Conservation (phyloP, 352 stramenopile species). For the Bremia lactucae region DNA sequence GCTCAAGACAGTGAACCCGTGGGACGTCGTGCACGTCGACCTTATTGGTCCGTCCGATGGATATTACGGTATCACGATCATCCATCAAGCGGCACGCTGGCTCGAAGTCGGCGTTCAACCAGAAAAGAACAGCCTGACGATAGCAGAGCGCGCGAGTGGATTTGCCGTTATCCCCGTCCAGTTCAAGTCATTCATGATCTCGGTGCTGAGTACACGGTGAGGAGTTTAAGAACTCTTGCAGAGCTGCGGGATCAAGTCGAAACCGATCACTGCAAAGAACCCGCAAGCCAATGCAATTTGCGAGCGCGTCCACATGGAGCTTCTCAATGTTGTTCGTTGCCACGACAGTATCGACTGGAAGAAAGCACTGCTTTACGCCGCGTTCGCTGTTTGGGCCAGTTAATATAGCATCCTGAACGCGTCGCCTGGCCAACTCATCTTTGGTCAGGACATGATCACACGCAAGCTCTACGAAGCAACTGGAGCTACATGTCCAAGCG, state of each 20-base stretch:
- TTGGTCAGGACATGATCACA: neutral
- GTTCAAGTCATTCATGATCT: neutral
- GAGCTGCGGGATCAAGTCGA: too few species aligned
- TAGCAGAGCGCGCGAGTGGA: neutral
- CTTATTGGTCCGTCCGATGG: neutral
- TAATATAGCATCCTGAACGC: neutral
- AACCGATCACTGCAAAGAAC: neutral
- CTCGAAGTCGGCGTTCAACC: neutral
- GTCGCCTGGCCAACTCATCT: neutral
- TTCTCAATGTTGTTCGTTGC: too few species aligned
- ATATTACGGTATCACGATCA: neutral
- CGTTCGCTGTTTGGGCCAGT: neutral
- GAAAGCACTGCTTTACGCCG: neutral
- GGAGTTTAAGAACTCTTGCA: neutral
- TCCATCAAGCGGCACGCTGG: neutral
- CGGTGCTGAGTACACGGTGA: neutral
- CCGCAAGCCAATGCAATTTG: neutral
- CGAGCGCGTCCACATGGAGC: too few species aligned
- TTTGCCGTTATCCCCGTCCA: neutral
- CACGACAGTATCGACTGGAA: neutral
- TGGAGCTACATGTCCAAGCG: neutral
- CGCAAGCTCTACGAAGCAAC: neutral
- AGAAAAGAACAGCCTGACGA: neutral
- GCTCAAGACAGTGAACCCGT: too few species aligned
- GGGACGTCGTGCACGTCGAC: neutral